phyloP scores from a whole-genome alignment of 2,329 filamentous ascomycete species.

The Cladosporium halotolerans region DNA sequence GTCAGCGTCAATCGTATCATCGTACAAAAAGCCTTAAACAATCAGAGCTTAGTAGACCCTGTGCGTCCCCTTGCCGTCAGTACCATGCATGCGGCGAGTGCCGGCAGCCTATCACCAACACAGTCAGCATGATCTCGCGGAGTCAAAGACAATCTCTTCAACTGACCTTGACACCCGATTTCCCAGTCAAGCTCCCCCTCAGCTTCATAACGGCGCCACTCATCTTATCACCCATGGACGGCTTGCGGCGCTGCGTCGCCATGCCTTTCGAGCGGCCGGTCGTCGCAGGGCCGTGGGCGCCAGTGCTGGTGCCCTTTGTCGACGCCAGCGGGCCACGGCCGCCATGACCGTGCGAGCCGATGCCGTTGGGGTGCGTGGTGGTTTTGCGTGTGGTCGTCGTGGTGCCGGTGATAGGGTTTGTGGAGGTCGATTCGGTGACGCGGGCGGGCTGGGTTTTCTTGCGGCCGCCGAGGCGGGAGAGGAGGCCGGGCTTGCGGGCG shows the following conservation, averaged over 20 bases:
- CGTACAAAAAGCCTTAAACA: not conserved
- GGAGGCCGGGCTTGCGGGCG: slow-evolving; percentile 46
- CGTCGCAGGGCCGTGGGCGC: slow-evolving; percentile 25
- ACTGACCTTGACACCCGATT: slow-evolving; percentile 63
- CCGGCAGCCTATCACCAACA: slow-evolving; percentile 25
- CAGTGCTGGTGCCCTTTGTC: slow-evolving; percentile 18
- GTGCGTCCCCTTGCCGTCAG: slow-evolving; percentile 27
- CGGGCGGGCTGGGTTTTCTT: slow-evolving; percentile 34
- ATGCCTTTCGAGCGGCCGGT: slow-evolving; percentile 44
- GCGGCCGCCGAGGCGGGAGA: slow-evolving; percentile 47
- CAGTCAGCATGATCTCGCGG: not conserved
- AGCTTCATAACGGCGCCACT: slow-evolving; percentile 69
- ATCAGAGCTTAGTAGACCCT: slow-evolving; percentile 8
- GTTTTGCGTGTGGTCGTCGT: slow-evolving; percentile 27
- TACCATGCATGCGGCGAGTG: slow-evolving; percentile 31
- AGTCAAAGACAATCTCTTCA: not conserved
- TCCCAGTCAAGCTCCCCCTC: slow-evolving; percentile 61
- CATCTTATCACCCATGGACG: slow-evolving; percentile 69
- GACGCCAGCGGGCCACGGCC: slow-evolving; percentile 20
- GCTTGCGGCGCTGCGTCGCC: slow-evolving; percentile 54
- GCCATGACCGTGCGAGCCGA: slow-evolving; percentile 22
- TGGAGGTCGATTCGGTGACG: slow-evolving; percentile 37
- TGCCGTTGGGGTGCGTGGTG: slow-evolving; percentile 25
- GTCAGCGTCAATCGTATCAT: not conserved
- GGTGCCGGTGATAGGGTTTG: slow-evolving; percentile 35